Evolutionary conservation across 192 early-diverging fungal species (phyloP).

Genomic region (Coemansia sp.): DNA sequence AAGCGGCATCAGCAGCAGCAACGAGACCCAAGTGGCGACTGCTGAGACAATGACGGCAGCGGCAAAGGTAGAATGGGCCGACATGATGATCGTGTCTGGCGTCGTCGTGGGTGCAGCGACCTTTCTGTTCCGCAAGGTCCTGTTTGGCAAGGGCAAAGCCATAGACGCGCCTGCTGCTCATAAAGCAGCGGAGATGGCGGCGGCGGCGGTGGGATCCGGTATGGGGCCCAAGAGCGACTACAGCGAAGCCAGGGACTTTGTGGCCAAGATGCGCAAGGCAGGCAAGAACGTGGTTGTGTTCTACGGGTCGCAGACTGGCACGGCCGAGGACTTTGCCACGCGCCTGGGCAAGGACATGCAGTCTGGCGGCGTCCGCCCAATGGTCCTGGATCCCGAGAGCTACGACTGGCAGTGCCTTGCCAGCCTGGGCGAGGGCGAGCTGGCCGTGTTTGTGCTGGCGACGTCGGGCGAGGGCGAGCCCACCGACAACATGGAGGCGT

Average conservation of each 20-base stretch:
- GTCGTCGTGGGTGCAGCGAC: slow-evolving; percentile 49
- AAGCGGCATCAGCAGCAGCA: slow-evolving; percentile 1
- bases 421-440: slow-evolving; percentile 57
- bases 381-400: slow-evolving; percentile 86
- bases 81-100: slow-evolving; percentile 49
- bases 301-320: slow-evolving; percentile 98
- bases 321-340: slow-evolving; percentile 95
- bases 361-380: slow-evolving; percentile 63
- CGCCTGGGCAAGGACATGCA: slow-evolving; percentile 80
- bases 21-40: too few species aligned
- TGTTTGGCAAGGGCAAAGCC: slow-evolving; percentile 32
- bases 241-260: slow-evolving; percentile 43
- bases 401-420: slow-evolving; percentile 86
- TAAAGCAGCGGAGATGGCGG: slow-evolving; percentile 17
- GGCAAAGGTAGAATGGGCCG: slow-evolving; percentile 43
- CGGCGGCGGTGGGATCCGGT: slow-evolving; percentile 4
- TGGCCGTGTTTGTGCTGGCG: slow-evolving; percentile 91
- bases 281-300: slow-evolving; percentile 81
- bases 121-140: slow-evolving; percentile 48
- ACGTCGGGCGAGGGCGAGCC: slow-evolving; percentile 98
- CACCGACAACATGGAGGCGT: slow-evolving; percentile 94
- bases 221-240: slow-evolving; percentile 18
- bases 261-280: slow-evolving; percentile 51
- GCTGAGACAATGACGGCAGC: slow-evolving; percentile 10
- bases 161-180: slow-evolving; percentile 17